Conservation (phyloP, 2,329 filamentous ascomycete genomes). For the Colletotrichum neosansevieriae region DNA sequence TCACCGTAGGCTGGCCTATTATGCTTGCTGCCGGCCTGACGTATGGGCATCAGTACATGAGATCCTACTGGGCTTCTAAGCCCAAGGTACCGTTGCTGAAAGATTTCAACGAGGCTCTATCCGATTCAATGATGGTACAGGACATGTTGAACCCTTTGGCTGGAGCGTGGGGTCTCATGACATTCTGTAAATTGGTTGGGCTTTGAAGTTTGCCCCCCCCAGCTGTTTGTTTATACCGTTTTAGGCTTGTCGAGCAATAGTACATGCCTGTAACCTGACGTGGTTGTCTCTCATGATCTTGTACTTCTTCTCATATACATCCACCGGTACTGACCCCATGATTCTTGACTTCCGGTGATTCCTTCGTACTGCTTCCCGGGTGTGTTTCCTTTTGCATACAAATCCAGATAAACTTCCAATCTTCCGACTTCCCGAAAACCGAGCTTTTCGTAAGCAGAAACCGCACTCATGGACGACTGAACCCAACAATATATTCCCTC, state of each 20-base stretch:
- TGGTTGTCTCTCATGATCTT: background rate
- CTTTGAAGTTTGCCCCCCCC: conserved; percentile 5
- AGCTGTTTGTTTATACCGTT: too few relatives aligned
- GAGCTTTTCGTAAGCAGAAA: conserved; percentile 46
- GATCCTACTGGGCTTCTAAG: conserved; percentile 46
- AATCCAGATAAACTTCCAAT: conserved; percentile 20
- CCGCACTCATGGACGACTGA: conserved; percentile 46
- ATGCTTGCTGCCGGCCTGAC: conserved; percentile 39
- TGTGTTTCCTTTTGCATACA: background rate
- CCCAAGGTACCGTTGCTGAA: conserved; percentile 46
- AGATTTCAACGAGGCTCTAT: conserved; percentile 48
- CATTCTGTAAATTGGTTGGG: conserved; percentile 42
- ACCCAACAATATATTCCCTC: conserved; percentile 46
- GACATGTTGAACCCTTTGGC: conserved; percentile 40
- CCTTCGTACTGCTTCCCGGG: conserved; percentile 4
- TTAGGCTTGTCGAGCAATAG: too few relatives aligned
- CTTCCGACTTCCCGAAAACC: conserved; percentile 45
- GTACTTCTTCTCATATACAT: conserved; percentile 49
- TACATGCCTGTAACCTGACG: background rate
- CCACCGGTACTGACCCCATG: conserved; percentile 41
- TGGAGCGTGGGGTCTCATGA: conserved; percentile 43
- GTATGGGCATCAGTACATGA: conserved; percentile 44
- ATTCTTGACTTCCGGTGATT: conserved; percentile 40
- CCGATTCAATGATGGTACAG: conserved; percentile 43
- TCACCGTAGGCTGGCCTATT: conserved; percentile 41